These are phyloP conservation scores for Monosporascus sp. DNA, from an alignment of 2,329 filamentous ascomycete genomes.

Conservation along the genomic window DNA sequence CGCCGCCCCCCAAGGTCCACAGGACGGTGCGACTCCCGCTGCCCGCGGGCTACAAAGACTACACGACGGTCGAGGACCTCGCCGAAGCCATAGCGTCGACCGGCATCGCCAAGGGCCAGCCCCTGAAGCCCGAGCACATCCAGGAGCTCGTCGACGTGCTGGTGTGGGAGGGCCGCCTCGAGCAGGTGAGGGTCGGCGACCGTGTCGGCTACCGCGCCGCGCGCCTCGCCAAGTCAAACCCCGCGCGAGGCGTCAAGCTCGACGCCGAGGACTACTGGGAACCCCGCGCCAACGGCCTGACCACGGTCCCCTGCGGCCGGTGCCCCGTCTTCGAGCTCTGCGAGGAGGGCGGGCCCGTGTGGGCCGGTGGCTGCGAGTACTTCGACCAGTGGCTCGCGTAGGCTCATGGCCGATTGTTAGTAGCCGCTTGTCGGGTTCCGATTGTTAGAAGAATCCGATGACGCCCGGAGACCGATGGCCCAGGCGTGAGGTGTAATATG, in stretches of 20 bases:
- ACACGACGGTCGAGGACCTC: conserved; percentile 76
- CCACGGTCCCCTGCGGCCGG: conserved; percentile 81
- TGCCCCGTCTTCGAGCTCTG: conserved; percentile 94
- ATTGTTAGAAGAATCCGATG: too few species aligned
- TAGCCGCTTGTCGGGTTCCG: conserved; percentile 7
- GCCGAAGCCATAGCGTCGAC: conserved; percentile 66
- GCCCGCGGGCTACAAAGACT: conserved; percentile 65
- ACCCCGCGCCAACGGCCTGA: conserved; percentile 64
- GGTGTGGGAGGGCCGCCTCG: conserved; percentile 79
- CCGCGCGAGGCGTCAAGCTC: conserved; percentile 17
- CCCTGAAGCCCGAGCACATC: conserved; percentile 68
- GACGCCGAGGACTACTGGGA: conserved; percentile 30
- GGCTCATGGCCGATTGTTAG: background rate
- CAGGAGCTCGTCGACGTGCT: conserved; percentile 83
- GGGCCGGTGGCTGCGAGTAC: conserved; percentile 85
- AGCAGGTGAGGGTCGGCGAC: conserved; percentile 51
- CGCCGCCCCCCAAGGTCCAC: conserved; percentile 25
- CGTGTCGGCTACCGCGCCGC: conserved; percentile 49
- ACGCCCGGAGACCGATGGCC: too few species aligned
- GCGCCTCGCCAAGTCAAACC: conserved; percentile 39
- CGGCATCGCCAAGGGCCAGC: conserved; percentile 67
- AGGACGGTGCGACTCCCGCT: conserved; percentile 42
- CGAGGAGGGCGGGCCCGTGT: conserved; percentile 84
- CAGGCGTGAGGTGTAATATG: background rate
- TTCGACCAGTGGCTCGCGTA: conserved; percentile 75